Evolutionary conservation across 2,329 filamentous ascomycete species (phyloP).

Genomic region (Fusarium subtropicale): DNA sequence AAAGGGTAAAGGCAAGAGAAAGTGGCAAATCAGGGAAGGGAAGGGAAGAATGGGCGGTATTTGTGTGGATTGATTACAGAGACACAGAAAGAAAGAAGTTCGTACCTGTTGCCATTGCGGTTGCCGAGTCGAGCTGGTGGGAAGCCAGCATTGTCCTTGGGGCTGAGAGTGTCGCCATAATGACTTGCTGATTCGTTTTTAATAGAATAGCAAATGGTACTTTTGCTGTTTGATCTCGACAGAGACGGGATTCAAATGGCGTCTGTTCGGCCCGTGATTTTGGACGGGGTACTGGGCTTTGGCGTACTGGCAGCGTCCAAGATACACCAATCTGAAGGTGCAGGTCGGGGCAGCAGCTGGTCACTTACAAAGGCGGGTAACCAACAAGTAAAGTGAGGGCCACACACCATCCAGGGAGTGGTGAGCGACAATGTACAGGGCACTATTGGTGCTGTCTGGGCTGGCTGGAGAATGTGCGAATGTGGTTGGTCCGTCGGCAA

Average conservation of each 20-base stretch:
- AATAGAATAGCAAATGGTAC: constrained; percentile 16
- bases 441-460: constrained; percentile 3
- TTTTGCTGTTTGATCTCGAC: constrained; percentile 35
- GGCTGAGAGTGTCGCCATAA: constrained; percentile 46
- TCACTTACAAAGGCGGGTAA: constrained; percentile 44
- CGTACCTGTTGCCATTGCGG: constrained; percentile 44
- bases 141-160: constrained; percentile 38
- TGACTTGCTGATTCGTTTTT: constrained; percentile 16
- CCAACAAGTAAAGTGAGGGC: constrained; percentile 38
- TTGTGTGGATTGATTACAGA: constrained; percentile 25
- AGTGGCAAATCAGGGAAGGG: constrained; percentile 30
- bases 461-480: constrained; percentile 9
- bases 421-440: constrained; percentile 24
- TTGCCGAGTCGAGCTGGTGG: constrained; percentile 43
- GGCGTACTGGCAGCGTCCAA: constrained; percentile 40
- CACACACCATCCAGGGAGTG: constrained; percentile 43
- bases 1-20: constrained; percentile 16
- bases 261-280: constrained; percentile 8
- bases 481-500: constrained; percentile 40
- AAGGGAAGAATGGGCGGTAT: constrained; percentile 3
- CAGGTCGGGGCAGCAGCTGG: constrained; percentile 34
- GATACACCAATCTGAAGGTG: constrained; percentile 31
- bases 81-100: constrained; percentile 21
- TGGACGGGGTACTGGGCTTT: constrained; percentile 40
- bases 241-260: constrained; percentile 28